Percentiles rank a stretch among this genome's conserved stretches.
Evolutionary conservation across 2,329 filamentous ascomycete genomes (phyloP).

Genomic region (Sclerotinia nivalis): DNA sequence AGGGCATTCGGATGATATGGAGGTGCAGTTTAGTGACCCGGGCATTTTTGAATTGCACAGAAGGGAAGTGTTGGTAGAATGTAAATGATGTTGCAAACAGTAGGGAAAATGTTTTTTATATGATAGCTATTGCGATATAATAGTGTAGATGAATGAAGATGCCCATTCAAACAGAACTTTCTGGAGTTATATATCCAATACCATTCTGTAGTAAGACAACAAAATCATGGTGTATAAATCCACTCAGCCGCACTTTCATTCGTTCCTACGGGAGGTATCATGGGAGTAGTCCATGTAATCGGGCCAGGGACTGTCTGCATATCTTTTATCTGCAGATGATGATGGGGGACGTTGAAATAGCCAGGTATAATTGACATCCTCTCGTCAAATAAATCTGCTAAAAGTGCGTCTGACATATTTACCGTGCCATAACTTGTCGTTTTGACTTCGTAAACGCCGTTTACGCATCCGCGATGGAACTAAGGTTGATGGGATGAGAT

Average conservation of each 20-base stretch:
- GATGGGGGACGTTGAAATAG: background rate
- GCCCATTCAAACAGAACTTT: background rate
- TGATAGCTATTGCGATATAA: background rate
- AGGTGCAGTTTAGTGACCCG: conserved; percentile 31
- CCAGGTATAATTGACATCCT: background rate
- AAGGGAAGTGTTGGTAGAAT: background rate
- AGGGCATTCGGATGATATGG: conserved; percentile 37
- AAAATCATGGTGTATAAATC: background rate
- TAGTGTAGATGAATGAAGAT: background rate
- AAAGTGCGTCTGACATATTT: background rate
- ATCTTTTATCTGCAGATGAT: background rate
- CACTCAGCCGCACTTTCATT: background rate
- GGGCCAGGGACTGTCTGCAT: background rate
- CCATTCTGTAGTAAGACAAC: background rate
- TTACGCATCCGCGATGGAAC: background rate
- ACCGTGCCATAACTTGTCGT: background rate
- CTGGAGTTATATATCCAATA: background rate
- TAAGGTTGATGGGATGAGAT: background rate
- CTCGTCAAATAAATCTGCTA: background rate
- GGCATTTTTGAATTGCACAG: background rate
- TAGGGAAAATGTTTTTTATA: background rate
- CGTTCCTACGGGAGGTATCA: background rate
- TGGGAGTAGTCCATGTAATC: background rate
- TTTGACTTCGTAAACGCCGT: background rate
- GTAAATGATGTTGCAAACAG: background rate